Base-by-base conservation (phyloP, 306 rosid genomes). In the Ormosia emarginata region DNA sequence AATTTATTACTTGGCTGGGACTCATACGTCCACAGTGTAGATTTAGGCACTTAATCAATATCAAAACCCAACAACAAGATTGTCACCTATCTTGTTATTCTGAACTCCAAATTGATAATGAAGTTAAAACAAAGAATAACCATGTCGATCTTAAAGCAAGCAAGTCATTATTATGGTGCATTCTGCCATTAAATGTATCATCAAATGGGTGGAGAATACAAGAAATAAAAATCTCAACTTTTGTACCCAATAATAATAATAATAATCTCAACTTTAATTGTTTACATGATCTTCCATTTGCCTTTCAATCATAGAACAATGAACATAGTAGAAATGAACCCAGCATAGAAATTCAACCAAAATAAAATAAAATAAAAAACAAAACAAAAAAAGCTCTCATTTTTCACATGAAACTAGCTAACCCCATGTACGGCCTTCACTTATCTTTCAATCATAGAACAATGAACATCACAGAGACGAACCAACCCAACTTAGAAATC, bases 21-120 rank as follows among this genome's bases (percentile, higher is more conserved):
- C 37, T 37, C 59, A 76, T 30, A 61, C 57, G 40, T 44, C 12
- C 46, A 9, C 0, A 3, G 30, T 3, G 17, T 7, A 43, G 71
- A 69, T 52, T 69, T 62, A 24, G 73, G 34, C 49, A 24, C 24
- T 63, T 61, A 13, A 69, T 76, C 13, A 59, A 58, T n/a, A 66
- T 57, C 81, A 49, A 29, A 77, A 69, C 13, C 15, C 67, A 39
- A 50, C 74, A 50, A 29, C 79, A 72, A 40, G 66, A 72, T 63
- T 37, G 10, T 62, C 66, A 63, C 49, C 7, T 2, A 47, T 73
- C 55, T 30, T 24, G 12, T 46, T 44, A 56, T 58, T 71, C 34
- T 1, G 36, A 32, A 65, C 6, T 70, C 59, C 40, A 46, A 76
- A n/a, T 24, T 41, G 29, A 29, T 55, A 18, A 58, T 14, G 33